phyloP scores from a whole-genome alignment of 2,329 filamentous ascomycete species.

The Sclerotinia nivalis region DNA sequence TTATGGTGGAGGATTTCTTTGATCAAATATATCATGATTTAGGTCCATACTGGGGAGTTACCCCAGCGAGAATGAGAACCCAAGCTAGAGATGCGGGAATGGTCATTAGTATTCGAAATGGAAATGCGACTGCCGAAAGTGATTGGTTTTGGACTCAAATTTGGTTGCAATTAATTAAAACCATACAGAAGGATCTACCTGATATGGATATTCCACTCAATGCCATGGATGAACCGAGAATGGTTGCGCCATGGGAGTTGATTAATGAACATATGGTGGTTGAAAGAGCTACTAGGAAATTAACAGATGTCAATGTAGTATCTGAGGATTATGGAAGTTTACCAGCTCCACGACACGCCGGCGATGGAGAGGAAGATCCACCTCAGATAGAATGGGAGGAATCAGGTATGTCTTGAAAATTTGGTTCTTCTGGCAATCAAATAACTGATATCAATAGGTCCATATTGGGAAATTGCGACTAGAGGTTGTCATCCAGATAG shows the following conservation, averaged over 20 bases:
- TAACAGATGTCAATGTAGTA: slow-evolving; percentile 59
- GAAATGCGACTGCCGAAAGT: slow-evolving; percentile 50
- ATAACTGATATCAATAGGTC: slow-evolving; percentile 48
- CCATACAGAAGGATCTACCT: slow-evolving; percentile 55
- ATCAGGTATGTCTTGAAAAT: slow-evolving; percentile 39
- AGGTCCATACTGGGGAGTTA: slow-evolving; percentile 50
- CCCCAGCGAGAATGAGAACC: slow-evolving; percentile 50
- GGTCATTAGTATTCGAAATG: slow-evolving; percentile 59
- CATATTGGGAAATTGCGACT: slow-evolving; percentile 59
- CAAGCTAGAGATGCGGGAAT: slow-evolving; percentile 59
- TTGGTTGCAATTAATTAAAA: slow-evolving; percentile 42
- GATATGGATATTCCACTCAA: slow-evolving; percentile 69
- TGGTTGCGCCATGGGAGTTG: slow-evolving; percentile 59
- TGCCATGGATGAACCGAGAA: slow-evolving; percentile 62
- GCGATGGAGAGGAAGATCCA: background rate
- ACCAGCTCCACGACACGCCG: slow-evolving; percentile 34
- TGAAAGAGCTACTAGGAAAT: slow-evolving; percentile 48
- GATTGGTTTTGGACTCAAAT: slow-evolving; percentile 48
- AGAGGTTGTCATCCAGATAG: slow-evolving; percentile 65
- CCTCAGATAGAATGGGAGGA: slow-evolving; percentile 30
- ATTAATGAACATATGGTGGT: slow-evolving; percentile 52
- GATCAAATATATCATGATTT: slow-evolving; percentile 55
- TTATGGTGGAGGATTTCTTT: slow-evolving; percentile 62
- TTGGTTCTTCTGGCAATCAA: slow-evolving; percentile 45
- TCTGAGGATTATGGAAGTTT: slow-evolving; percentile 52